phyloP scores from a whole-genome alignment of 441 rosid species.

The Populus hybrid region DNA sequence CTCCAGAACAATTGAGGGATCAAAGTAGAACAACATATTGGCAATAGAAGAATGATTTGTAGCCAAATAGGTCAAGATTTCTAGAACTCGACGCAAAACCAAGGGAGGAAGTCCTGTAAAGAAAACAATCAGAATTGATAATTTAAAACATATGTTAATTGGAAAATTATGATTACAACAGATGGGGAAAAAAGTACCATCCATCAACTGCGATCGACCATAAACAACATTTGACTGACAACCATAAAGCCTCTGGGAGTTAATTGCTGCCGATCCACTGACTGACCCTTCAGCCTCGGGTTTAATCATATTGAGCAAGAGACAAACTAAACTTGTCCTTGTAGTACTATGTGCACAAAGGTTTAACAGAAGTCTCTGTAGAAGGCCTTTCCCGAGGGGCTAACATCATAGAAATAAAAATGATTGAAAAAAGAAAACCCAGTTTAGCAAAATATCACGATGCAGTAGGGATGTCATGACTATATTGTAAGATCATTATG shows the following conservation, averaged over 20 bases:
- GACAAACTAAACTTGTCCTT: conserved; percentile 69
- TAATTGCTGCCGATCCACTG: conserved; percentile 58
- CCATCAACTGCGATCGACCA: conserved; percentile 87
- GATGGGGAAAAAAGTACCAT: conserved; percentile 48
- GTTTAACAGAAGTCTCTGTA: conserved; percentile 85
- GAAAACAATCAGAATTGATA: conserved; percentile 19
- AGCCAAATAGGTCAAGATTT: conserved; percentile 82
- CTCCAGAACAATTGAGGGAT: conserved; percentile 54
- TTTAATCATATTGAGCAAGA: conserved; percentile 78
- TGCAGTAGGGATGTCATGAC: too few species aligned
- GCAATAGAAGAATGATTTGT: conserved; percentile 83
- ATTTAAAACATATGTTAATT: conserved; percentile 1
- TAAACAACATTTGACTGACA: conserved; percentile 88
- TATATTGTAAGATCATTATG: too few species aligned
- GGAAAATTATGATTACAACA: conserved; percentile 8
- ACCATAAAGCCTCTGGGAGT: conserved; percentile 92
- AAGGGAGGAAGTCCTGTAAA: conserved; percentile 86
- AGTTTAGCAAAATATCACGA: conserved; percentile 18
- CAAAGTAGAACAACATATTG: conserved; percentile 78
- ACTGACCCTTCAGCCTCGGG: conserved; percentile 77
- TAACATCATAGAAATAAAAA: conserved; percentile 27
- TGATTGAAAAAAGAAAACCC: too few species aligned
- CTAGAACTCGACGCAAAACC: conserved; percentile 85
- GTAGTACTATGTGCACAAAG: conserved; percentile 88
- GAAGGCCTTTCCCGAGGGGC: conserved; percentile 98